A percentile compares a stretch with the other conserved stretches of the same genome.
Conservation (phyloP, 257 asterid species). For the Gynochthodes officinalis region DNA sequence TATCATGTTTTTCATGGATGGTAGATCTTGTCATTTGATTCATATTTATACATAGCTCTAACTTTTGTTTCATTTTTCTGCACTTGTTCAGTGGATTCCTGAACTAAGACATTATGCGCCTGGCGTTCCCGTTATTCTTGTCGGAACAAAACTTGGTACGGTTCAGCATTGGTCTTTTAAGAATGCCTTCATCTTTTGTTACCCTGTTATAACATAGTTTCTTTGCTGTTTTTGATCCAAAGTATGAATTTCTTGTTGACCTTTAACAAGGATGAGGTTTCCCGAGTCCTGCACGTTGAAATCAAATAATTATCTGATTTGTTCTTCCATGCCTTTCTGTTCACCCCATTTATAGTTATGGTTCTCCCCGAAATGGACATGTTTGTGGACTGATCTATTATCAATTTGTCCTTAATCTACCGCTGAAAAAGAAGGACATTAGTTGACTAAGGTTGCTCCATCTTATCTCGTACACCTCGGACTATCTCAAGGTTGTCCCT, state of each 20-base stretch:
- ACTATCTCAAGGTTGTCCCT: not conserved
- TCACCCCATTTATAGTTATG: too few relatives aligned
- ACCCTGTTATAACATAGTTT: not conserved
- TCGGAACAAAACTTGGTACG: constrained; percentile 55
- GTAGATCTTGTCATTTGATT: constrained; percentile 1
- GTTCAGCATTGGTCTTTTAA: not conserved
- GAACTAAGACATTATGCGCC: constrained; percentile 59
- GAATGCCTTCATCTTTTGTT: not conserved
- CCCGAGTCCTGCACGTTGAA: too few relatives aligned
- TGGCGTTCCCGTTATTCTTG: constrained; percentile 50
- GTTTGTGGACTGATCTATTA: too few relatives aligned
- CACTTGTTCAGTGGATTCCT: constrained; percentile 45
- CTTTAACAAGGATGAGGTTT: too few relatives aligned
- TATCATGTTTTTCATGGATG: constrained; percentile 1
- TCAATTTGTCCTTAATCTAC: too few relatives aligned
- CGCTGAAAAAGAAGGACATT: too few relatives aligned
- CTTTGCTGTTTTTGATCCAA: too few relatives aligned
- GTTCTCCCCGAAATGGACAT: too few relatives aligned
- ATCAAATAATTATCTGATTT: too few relatives aligned
- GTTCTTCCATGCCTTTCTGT: too few relatives aligned
- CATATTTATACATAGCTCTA: not conserved
- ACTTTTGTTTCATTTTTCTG: not conserved
- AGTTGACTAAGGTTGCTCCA: too few relatives aligned
- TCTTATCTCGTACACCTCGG: too few relatives aligned
- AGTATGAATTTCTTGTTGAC: not conserved